Evolutionary conservation across 73 alveolate species (phyloP).

Genomic region (Stentor coeruleus): DNA sequence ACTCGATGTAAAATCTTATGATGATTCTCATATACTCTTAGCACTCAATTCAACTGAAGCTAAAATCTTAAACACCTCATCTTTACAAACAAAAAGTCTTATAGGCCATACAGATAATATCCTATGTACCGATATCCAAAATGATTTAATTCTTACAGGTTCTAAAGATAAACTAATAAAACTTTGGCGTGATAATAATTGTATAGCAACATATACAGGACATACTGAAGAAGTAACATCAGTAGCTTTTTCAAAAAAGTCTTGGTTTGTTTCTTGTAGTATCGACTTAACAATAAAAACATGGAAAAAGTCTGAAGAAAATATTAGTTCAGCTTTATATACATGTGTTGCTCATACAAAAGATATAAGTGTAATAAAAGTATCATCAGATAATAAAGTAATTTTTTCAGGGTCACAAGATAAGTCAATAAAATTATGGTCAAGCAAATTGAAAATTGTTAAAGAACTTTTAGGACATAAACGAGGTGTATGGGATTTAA

Average conservation of each 20-base stretch:
- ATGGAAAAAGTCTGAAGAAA: slow-evolving; percentile 62
- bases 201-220: slow-evolving; percentile 69
- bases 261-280: slow-evolving; percentile 64
- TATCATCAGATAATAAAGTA: slow-evolving; percentile 89
- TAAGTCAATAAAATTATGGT: slow-evolving; percentile 75
- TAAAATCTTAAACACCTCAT: slow-evolving; percentile 31
- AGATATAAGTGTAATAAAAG: slow-evolving; percentile 84
- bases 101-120: slow-evolving; percentile 94
- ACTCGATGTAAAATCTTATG: slow-evolving; percentile 31
- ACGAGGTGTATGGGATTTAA: slow-evolving; percentile 95
- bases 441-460: slow-evolving; percentile 34
- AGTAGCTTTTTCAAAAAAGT: slow-evolving; percentile 64
- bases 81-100: slow-evolving; percentile 17
- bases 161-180: slow-evolving; percentile 86
- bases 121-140: slow-evolving; percentile 64
- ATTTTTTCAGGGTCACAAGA: slow-evolving; percentile 93
- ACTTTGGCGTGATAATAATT: slow-evolving; percentile 73
- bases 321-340: slow-evolving; percentile 53
- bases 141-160: slow-evolving; percentile 74
- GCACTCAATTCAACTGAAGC: slow-evolving; percentile 36
- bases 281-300: slow-evolving; percentile 81
- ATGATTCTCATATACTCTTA: slow-evolving; percentile 31
- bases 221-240: slow-evolving; percentile 82
- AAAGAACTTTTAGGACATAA: slow-evolving; percentile 85
- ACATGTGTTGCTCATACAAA: slow-evolving; percentile 88